These are phyloP conservation scores for Lachnellula hyalina DNA, from an alignment of 2,329 filamentous ascomycete genomes.

Conservation along the genomic window DNA sequence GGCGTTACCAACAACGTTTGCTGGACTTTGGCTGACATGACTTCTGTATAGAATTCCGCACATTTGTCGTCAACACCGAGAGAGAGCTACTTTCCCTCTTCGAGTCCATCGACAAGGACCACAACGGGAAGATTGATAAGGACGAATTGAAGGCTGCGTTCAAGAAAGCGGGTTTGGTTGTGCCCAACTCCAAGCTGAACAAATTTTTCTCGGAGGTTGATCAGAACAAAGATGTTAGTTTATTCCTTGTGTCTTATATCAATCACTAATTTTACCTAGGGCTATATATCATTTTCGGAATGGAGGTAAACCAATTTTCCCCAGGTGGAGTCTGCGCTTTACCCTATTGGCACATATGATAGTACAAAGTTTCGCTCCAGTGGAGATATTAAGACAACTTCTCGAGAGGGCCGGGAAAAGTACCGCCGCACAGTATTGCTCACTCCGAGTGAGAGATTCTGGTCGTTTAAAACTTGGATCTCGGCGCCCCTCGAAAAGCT, in stretches of 20 bases:
- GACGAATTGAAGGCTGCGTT: conserved; percentile 79
- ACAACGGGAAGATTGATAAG: conserved; percentile 81
- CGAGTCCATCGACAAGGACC: conserved; percentile 76
- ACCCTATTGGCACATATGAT: no score
- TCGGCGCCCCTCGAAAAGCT: neutral
- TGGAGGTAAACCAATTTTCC: conserved; percentile 68
- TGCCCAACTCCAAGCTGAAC: conserved; percentile 71
- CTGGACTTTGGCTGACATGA: conserved; percentile 5
- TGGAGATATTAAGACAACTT: no score
- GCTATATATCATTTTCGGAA: conserved; percentile 79
- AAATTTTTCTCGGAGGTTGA: conserved; percentile 90
- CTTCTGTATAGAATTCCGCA: conserved; percentile 66
- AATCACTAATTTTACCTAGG: conserved; percentile 30
- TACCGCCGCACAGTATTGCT: neutral
- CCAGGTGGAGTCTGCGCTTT: neutral
- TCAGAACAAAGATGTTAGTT: conserved; percentile 63
- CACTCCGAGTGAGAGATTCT: neutral
- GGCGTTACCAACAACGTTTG: neutral
- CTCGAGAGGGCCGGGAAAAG: neutral
- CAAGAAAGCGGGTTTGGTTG: conserved; percentile 67
- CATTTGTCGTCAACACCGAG: conserved; percentile 84
- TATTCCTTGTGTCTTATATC: neutral
- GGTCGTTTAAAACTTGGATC: neutral
- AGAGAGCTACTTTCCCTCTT: conserved; percentile 78
- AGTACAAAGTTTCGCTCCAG: no score